Conservation (phyloP, 1,284 basidiomycete species). For the Cutaneotrichosporon curvatum region DNA sequence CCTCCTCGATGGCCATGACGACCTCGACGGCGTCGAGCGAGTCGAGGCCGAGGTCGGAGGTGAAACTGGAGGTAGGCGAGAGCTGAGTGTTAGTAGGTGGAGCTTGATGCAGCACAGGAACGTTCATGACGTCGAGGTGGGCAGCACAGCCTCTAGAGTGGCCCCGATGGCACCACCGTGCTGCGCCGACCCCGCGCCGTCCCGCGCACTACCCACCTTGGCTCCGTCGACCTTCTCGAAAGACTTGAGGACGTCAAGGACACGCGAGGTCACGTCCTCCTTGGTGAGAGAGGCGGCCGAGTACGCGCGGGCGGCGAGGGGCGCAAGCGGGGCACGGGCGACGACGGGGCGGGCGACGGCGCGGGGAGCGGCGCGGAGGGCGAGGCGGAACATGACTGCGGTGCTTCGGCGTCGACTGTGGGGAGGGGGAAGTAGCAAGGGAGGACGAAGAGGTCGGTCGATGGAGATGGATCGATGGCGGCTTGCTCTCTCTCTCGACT, state of each 20-base stretch:
- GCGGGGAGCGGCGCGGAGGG: slow-evolving; percentile 20
- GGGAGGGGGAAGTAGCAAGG: neutral
- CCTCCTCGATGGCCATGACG: slow-evolving; percentile 99
- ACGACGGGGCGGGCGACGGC: slow-evolving; percentile 8
- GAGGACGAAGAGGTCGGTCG: neutral
- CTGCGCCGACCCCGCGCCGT: no score
- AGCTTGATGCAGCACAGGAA: no score
- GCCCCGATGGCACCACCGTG: no score
- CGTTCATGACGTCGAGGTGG: no score
- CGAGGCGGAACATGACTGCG: slow-evolving; percentile 33
- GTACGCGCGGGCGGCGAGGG: slow-evolving; percentile 50
- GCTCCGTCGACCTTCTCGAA: slow-evolving; percentile 88
- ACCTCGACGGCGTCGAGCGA: slow-evolving; percentile 97
- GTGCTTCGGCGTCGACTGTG: slow-evolving; percentile 1
- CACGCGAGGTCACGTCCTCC: slow-evolving; percentile 70
- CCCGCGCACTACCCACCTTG: slow-evolving; percentile 56
- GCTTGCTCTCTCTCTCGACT: neutral
- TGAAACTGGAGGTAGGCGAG: slow-evolving; percentile 65
- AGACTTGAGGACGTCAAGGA: slow-evolving; percentile 81
- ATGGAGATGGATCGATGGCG: neutral
- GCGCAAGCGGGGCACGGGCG: slow-evolving; percentile 1
- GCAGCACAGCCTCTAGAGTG: no score
- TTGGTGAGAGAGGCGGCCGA: slow-evolving; percentile 69
- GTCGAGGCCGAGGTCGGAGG: slow-evolving; percentile 86
- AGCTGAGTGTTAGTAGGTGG: slow-evolving; percentile 53